These are phyloP conservation scores for Fusarium graminum DNA, from an alignment of 2,329 filamentous ascomycete species.

Conservation along the genomic window DNA sequence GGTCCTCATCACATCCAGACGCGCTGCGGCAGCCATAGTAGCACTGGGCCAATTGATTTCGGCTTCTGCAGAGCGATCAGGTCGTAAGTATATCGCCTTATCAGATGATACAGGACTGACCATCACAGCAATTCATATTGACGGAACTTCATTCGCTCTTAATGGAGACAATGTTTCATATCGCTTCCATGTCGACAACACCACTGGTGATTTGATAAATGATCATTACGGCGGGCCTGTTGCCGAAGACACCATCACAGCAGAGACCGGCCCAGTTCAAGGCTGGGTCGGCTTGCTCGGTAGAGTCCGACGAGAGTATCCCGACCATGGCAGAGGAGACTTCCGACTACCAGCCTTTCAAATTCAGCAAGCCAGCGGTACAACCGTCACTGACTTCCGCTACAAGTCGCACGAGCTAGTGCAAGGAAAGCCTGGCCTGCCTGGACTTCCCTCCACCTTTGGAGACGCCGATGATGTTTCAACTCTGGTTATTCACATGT, in stretches of 20 bases:
- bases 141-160: constrained; percentile 69
- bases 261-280: constrained; percentile 48
- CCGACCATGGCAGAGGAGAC: constrained; percentile 74
- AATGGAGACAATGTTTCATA: constrained; percentile 70
- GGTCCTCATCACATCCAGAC: constrained; percentile 3
- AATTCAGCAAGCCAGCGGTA: constrained; percentile 69
- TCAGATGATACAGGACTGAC: background rate
- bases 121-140: constrained; percentile 62
- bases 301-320: constrained; percentile 72
- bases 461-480: constrained; percentile 67
- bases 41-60: constrained; percentile 4
- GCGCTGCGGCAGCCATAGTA: background rate
- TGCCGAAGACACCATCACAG: constrained; percentile 62
- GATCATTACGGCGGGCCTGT: constrained; percentile 72
- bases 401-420: constrained; percentile 69
- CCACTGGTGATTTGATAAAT: constrained; percentile 67
- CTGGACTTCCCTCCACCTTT: constrained; percentile 71
- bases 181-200: constrained; percentile 71
- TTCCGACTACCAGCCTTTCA: constrained; percentile 72
- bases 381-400: constrained; percentile 69
- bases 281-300: constrained; percentile 65
- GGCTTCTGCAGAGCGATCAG: constrained; percentile 1
- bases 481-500: constrained; percentile 70
- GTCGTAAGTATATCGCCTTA: background rate
- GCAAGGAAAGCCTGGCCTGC: constrained; percentile 67